Percentiles rank a stretch among this genome's conserved stretches.
phyloP scores from a whole-genome alignment of 768 basidiomycete species.

The Gyrodon lividus region DNA sequence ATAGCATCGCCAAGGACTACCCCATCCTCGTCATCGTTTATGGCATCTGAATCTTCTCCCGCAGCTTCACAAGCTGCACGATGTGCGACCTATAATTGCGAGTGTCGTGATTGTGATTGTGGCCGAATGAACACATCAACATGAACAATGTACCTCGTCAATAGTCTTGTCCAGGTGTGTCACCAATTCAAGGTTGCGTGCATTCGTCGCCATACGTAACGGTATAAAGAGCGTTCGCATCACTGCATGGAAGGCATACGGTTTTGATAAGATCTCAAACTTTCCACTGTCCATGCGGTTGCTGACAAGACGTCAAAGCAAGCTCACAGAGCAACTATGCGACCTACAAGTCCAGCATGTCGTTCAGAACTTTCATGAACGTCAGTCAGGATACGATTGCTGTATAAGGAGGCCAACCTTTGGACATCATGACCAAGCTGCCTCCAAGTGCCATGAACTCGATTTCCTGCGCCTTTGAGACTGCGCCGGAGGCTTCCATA shows the following conservation, averaged over 20 bases:
- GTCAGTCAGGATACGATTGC: conserved; percentile 2
- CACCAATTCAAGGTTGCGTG: conserved; percentile 62
- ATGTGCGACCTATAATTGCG: conserved; percentile 49
- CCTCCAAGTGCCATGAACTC: conserved; percentile 87
- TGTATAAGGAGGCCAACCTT: conserved; percentile 44
- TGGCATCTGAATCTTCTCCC: conserved; percentile 40
- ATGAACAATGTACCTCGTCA: conserved; percentile 44
- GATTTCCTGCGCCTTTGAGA: conserved; percentile 75
- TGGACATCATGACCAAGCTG: conserved; percentile 85
- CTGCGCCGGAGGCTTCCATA: conserved; percentile 74
- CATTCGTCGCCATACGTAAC: conserved; percentile 63
- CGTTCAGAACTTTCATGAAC: conserved; percentile 59
- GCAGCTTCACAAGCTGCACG: conserved; percentile 58
- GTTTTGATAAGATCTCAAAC: conserved; percentile 68
- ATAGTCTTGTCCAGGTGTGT: conserved; percentile 68
- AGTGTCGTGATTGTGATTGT: background rate
- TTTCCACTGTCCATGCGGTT: conserved; percentile 86
- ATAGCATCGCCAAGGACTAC: conserved; percentile 84
- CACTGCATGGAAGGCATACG: conserved; percentile 76
- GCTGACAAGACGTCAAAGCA: conserved; percentile 33
- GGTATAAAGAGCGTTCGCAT: conserved; percentile 74
- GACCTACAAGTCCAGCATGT: conserved; percentile 76
- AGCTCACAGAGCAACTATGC: background rate
- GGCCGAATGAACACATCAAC: background rate
- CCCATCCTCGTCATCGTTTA: conserved; percentile 45